Conservation (phyloP, 345 rosid genomes). For the Brassica incana region DNA sequence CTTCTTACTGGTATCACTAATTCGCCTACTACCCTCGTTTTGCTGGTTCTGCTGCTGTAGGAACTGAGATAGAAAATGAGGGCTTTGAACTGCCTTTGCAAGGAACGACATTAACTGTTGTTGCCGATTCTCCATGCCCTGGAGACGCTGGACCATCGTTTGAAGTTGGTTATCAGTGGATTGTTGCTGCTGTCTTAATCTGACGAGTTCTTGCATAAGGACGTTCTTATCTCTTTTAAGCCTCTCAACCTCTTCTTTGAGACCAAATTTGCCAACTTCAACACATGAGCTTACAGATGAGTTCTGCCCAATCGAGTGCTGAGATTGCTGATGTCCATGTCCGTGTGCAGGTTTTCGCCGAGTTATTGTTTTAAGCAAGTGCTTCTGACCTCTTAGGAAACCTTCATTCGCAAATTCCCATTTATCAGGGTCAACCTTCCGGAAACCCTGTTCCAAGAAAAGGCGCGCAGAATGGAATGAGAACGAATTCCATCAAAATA, state of each 20-base stretch:
- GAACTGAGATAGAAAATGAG: conserved; percentile 90
- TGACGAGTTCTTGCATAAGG: conserved; percentile 96
- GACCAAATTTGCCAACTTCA: conserved; percentile 98
- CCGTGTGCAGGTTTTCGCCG: conserved; percentile 82
- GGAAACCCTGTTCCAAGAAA: conserved; percentile 70
- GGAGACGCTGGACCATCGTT: conserved; percentile 86
- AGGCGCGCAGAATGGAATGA: not conserved
- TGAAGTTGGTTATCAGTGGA: conserved; percentile 86
- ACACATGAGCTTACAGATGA: conserved; percentile 87
- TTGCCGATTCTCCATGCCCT: conserved; percentile 97
- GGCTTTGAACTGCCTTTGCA: conserved; percentile 94
- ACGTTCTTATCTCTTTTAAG: conserved; percentile 98
- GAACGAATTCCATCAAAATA: not conserved
- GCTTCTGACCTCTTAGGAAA: conserved; percentile 91
- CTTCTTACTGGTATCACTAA: conserved; percentile 78
- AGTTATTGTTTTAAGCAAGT: conserved; percentile 68
- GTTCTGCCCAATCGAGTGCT: conserved; percentile 63
- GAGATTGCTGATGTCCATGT: conserved; percentile 63
- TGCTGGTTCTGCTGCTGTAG: conserved; percentile 92
- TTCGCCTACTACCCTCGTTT: conserved; percentile 74
- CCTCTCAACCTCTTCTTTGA: conserved; percentile 95
- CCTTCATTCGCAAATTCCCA: conserved; percentile 27
- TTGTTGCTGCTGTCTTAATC: conserved; percentile 95
- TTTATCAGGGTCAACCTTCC: conserved; percentile 51
- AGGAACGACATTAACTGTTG: conserved; percentile 97